A percentile compares a stretch with the other conserved stretches of the same genome.
phyloP scores from a whole-genome alignment of 192 early-diverging fungal genomes.

The Haplosporangium gracile region DNA sequence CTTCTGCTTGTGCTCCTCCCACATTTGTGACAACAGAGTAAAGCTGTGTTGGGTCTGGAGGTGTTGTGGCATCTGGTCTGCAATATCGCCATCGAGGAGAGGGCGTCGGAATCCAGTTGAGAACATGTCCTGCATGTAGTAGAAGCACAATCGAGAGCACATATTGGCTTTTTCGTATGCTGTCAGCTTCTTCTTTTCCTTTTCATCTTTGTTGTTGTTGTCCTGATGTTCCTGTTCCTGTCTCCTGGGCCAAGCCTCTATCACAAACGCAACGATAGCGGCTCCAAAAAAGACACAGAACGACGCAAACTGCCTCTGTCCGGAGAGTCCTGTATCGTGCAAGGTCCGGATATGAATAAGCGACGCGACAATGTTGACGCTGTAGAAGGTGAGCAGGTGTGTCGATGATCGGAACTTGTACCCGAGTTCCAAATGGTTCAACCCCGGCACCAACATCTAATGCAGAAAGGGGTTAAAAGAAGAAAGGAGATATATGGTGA shows the following conservation, averaged over 20 bases:
- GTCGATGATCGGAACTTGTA: slow-evolving; percentile 16
- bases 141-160: slow-evolving; percentile 26
- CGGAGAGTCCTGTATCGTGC: not conserved
- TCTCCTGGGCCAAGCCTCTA: slow-evolving; percentile 29
- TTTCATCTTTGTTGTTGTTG: not conserved
- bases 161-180: slow-evolving; percentile 22
- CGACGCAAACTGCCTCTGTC: slow-evolving; percentile 17
- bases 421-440: slow-evolving; percentile 20
- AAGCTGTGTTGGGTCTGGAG: not conserved
- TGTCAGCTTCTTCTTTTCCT: not conserved
- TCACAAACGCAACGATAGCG: slow-evolving; percentile 10
- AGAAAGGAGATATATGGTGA: too few species aligned
- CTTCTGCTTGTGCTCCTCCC: not conserved
- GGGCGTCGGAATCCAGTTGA: slow-evolving; percentile 25
- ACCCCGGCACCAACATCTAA: slow-evolving; percentile 10
- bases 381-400: slow-evolving; percentile 17
- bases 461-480: not conserved
- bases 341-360: slow-evolving; percentile 32
- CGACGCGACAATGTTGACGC: slow-evolving; percentile 13
- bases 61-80: slow-evolving; percentile 4
- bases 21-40: not conserved
- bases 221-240: not conserved
- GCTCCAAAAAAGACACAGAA: slow-evolving; percentile 41
- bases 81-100: slow-evolving; percentile 26
- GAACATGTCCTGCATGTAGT: slow-evolving; percentile 37